phyloP scores from a whole-genome alignment of 1,139 yeast genomes.

The Nematodospora anomalae region DNA sequence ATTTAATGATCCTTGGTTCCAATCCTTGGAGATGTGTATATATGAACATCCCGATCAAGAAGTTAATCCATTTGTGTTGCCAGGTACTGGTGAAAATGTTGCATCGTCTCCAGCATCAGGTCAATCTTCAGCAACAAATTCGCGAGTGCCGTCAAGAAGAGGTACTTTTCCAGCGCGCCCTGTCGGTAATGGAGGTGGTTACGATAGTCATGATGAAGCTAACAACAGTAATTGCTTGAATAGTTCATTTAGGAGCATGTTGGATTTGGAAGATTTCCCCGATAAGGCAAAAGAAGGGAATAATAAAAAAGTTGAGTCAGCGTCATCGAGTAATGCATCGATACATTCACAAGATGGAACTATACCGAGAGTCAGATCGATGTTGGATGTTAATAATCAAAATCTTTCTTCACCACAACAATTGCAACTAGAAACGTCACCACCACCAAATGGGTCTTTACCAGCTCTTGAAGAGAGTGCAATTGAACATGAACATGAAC shows the following conservation, averaged over 20 bases:
- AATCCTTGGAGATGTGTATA: constrained; percentile 57
- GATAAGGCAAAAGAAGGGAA: constrained; percentile 5
- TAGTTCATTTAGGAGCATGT: constrained; percentile 41
- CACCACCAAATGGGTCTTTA: constrained; percentile 9
- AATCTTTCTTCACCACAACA: constrained; percentile 3
- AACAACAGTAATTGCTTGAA: constrained; percentile 18
- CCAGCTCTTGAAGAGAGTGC: constrained; percentile 15
- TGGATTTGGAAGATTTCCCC: constrained; percentile 28
- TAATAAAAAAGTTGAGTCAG: constrained; percentile 1
- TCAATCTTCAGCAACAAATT: constrained; percentile 24
- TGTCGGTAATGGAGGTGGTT: constrained; percentile 4
- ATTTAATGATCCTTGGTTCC: constrained; percentile 67
- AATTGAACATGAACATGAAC: constrained; percentile 12
- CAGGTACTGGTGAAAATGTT: constrained; percentile 21
- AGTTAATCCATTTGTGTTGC: constrained; percentile 39
- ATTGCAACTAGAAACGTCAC: constrained; percentile 1
- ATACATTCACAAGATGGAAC: constrained; percentile 10
- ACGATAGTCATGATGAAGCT: constrained; percentile 18
- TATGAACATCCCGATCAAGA: constrained; percentile 53
- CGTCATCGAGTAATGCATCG: constrained; percentile 7
- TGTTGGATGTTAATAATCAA: constrained; percentile 13
- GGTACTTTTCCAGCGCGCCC: constrained; percentile 24
- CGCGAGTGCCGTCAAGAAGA: constrained; percentile 38
- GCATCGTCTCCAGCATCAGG: constrained; percentile 11
- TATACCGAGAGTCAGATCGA: constrained; percentile 12